Evolutionary conservation across 2,329 filamentous ascomycete species (phyloP).

Genomic region (Botrytis pseudocinerea): DNA sequence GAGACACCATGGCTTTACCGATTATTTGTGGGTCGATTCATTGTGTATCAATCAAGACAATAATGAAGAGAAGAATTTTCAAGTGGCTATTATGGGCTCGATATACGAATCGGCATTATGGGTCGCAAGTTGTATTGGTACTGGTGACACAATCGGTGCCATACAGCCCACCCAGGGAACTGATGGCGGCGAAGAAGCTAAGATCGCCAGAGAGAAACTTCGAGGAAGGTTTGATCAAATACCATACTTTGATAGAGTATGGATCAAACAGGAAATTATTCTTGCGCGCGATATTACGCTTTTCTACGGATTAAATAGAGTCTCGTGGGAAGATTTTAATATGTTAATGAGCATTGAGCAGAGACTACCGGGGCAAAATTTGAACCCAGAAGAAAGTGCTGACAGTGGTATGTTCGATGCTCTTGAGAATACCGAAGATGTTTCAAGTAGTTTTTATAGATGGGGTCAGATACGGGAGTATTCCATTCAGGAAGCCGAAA

Average conservation of each 20-base stretch:
- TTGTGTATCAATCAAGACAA: slow-evolving; percentile 31
- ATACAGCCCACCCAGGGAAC: not conserved
- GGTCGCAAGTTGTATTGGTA: slow-evolving; percentile 28
- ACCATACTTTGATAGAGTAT: slow-evolving; percentile 18
- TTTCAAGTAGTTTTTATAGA: not conserved
- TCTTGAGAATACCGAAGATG: not conserved
- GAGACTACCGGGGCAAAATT: not conserved
- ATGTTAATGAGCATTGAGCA: not conserved
- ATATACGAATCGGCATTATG: slow-evolving; percentile 27
- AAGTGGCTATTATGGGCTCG: slow-evolving; percentile 28
- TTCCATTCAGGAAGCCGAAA: not conserved
- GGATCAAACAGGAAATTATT: slow-evolving; percentile 19
- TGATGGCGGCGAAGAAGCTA: not conserved
- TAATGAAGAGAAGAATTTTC: slow-evolving; percentile 24
- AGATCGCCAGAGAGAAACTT: not conserved
- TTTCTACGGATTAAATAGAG: slow-evolving; percentile 4
- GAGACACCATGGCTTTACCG: slow-evolving; percentile 14
- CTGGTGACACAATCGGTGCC: slow-evolving; percentile 5
- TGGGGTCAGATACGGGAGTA: not conserved
- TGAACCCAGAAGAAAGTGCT: not conserved
- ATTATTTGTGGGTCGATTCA: slow-evolving; percentile 29
- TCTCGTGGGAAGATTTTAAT: slow-evolving; percentile 4
- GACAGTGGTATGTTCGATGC: not conserved
- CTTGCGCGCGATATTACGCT: slow-evolving; percentile 1
- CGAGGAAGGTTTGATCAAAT: slow-evolving; percentile 12